Percentiles rank a stretch among this genome's conserved stretches.
phyloP scores from a whole-genome alignment of 768 basidiomycete genomes.

The Lepiota brunneoincarnata region DNA sequence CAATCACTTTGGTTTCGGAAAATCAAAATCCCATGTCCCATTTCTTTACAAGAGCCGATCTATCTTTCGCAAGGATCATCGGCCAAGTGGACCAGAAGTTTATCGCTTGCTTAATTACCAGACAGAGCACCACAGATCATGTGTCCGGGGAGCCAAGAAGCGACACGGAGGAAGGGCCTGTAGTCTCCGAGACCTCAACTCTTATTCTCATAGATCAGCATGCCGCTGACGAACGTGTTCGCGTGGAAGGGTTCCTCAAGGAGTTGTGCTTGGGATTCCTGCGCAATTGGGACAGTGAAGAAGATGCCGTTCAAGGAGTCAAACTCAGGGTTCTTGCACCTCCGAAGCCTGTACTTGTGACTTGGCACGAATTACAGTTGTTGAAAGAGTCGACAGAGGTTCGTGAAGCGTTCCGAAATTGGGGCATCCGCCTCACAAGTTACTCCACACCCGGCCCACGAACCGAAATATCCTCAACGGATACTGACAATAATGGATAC shows the following conservation, averaged over 20 bases:
- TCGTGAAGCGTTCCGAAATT: conserved; percentile 51
- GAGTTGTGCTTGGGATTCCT: conserved; percentile 73
- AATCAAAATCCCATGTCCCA: conserved; percentile 14
- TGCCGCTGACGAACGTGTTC: conserved; percentile 94
- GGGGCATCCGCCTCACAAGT: conserved; percentile 65
- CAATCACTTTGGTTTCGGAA: conserved; percentile 11
- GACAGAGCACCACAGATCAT: conserved; percentile 8
- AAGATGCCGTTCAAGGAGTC: conserved; percentile 27
- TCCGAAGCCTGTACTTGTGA: conserved; percentile 60
- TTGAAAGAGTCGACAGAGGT: conserved; percentile 41
- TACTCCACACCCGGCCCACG: conserved; percentile 21
- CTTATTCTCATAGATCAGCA: conserved; percentile 94
- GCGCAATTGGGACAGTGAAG: conserved; percentile 30
- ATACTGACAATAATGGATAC: conserved; percentile 41
- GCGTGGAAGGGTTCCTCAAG: conserved; percentile 81
- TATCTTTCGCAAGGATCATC: conserved; percentile 59
- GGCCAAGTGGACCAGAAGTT: conserved; percentile 92
- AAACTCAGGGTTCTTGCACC: conserved; percentile 45
- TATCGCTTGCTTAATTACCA: conserved; percentile 63
- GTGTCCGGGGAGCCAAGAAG: not conserved
- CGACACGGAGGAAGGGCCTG: conserved; percentile 6
- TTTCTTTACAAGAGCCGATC: conserved; percentile 38
- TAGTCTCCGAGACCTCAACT: conserved; percentile 17
- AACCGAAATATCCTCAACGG: conserved; percentile 18
- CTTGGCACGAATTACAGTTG: conserved; percentile 56